These are phyloP conservation scores for Jasminum sambac DNA, from an alignment of 257 asterid species.

Conservation along the genomic window DNA sequence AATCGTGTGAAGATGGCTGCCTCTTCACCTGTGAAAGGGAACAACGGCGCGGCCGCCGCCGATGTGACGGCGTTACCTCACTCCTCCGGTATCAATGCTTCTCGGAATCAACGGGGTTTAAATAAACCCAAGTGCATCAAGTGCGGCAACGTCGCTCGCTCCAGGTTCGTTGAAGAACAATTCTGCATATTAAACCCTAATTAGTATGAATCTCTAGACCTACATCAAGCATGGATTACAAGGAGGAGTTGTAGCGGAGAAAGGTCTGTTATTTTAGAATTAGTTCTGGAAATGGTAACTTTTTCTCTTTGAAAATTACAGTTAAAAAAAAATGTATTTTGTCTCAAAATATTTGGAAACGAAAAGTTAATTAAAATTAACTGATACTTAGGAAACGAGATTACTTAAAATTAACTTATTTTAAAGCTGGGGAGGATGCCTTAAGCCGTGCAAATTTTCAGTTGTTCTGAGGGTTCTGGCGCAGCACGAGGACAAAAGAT, in stretches of 20 bases:
- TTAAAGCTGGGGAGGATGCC: background rate
- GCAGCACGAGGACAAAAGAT: background rate
- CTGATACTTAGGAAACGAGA: background rate
- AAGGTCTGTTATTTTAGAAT: background rate
- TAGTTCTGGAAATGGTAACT: background rate
- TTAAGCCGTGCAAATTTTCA: background rate
- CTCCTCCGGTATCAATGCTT: slow-evolving; percentile 38
- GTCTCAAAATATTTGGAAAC: background rate
- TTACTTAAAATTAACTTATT: background rate
- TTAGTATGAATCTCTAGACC: background rate
- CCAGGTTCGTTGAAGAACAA: slow-evolving; percentile 45
- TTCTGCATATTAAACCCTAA: background rate
- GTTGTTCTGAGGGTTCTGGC: background rate
- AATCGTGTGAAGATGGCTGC: slow-evolving; percentile 38
- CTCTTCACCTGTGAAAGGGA: slow-evolving; percentile 52
- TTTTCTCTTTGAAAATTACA: background rate
- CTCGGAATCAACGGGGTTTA: slow-evolving; percentile 81
- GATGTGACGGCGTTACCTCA: slow-evolving; percentile 13
- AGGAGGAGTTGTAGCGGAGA: background rate
- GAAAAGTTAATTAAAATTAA: background rate
- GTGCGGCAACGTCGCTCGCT: slow-evolving; percentile 98
- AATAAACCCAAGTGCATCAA: slow-evolving; percentile 97
- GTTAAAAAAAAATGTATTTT: background rate
- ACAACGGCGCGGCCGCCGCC: slow-evolving; percentile 25
- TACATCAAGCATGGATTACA: background rate